These are phyloP conservation scores for Juncus effusus DNA, from an alignment of 176 grass and related monocot species.

Conservation along the genomic window DNA sequence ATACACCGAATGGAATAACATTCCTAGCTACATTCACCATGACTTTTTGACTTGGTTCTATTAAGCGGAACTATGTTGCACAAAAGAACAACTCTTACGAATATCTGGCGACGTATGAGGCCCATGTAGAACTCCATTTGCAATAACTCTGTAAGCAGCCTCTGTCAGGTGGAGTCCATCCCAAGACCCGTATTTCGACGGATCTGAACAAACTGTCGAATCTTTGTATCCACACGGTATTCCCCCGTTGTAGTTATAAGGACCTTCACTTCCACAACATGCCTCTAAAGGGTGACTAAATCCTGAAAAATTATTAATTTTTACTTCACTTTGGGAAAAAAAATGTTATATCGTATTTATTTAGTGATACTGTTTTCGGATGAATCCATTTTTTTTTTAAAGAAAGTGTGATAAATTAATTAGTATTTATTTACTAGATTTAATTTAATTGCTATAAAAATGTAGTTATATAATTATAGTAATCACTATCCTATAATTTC, in stretches of 20 bases:
- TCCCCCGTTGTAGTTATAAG: neutral
- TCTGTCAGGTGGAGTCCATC: conserved; percentile 21
- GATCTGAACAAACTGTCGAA: conserved; percentile 22
- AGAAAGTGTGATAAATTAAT: neutral
- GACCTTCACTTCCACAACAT: conserved; percentile 15
- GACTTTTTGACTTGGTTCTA: no score
- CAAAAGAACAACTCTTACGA: no score
- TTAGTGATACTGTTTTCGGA: no score
- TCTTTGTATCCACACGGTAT: neutral
- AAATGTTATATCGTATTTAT: neutral
- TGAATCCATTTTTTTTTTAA: neutral
- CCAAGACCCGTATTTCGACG: conserved; percentile 10
- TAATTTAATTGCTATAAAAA: no score
- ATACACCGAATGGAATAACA: no score
- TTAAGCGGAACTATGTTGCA: no score
- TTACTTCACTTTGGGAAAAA: neutral
- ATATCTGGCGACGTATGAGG: no score
- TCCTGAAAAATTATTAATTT: neutral
- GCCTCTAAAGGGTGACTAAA: conserved; percentile 1
- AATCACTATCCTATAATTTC: no score
- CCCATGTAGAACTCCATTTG: conserved; percentile 4
- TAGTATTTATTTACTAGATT: neutral
- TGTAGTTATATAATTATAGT: no score
- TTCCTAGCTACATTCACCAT: no score
- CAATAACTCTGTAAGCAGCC: conserved; percentile 7